Base-by-base conservation (phyloP, 768 basidiomycete genomes). In the Gloeostereum incarnatum region DNA sequence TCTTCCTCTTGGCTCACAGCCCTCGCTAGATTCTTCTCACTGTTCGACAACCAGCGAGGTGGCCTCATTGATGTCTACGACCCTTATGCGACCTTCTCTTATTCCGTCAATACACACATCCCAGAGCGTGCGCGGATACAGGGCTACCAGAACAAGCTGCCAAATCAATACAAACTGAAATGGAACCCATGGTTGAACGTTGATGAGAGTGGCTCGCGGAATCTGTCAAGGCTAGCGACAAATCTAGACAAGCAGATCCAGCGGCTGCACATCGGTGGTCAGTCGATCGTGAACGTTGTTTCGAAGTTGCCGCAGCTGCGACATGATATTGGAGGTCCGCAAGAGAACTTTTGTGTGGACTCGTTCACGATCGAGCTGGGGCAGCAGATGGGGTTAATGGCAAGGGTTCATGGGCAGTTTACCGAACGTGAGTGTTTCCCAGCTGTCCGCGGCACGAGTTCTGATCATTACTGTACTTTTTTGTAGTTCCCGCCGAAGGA, bases 381-480 rank as follows among this genome's bases (percentile, higher is more conserved):
- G 7, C 60, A 62, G 31, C 72, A 71, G 30, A 77, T 71, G 53
- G 61, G 74, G 13, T 69, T 94, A 45, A 65, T 89, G 38, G 63
- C 86, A 43, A 76, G 73, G 31, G 66, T 97, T 13, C 90, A 96
- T 54, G 93, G 93, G 2, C 81, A 97, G 56, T 94, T 94, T 53
- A 71, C 73, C 36, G 94, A 98, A 71, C 69, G 94, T 93, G 50
- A 42, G 81, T 68, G 20, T 38, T 38, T 23, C 19, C 30, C 24
- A 10, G 35, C 18, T 6, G 13, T 23, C 13, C 9, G 2, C n/a
- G 17, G 10, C 29, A 10, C 23, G 39, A 6, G 45, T 23, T 7
- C 10, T 23, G 1, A 10, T 31, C 17, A 26, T 46, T 25, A 24
- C 19, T 13, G 14, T 6, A 49, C 6, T n/a, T 31, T 19, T 22